phyloP scores from a whole-genome alignment of 257 asterid species.

The Gardenia jasminoides region DNA sequence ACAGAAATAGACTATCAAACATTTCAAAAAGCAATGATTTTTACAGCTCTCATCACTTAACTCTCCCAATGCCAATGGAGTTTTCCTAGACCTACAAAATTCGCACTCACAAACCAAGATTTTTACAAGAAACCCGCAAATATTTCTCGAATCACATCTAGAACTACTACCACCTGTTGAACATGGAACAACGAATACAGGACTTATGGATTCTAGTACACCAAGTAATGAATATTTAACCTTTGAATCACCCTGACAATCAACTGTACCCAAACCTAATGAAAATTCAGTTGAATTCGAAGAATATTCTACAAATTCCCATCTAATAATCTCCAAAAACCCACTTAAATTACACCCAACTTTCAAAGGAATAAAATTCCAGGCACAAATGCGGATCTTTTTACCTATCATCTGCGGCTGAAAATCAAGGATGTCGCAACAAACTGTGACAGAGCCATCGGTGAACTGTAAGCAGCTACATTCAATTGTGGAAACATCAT shows the following conservation, averaged over 20 bases:
- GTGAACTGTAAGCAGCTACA: slow-evolving; percentile 66
- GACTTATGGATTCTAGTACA: slow-evolving; percentile 59
- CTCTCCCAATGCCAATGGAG: slow-evolving; percentile 24
- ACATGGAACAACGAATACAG: slow-evolving; percentile 60
- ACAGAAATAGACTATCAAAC: slow-evolving; percentile 48
- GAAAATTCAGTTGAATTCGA: slow-evolving; percentile 27
- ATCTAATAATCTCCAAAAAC: slow-evolving; percentile 70
- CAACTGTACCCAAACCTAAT: slow-evolving; percentile 30
- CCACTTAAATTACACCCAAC: slow-evolving; percentile 37
- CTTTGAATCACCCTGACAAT: slow-evolving; percentile 19
- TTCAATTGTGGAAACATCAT: slow-evolving; percentile 7
- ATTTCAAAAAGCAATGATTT: slow-evolving; percentile 50
- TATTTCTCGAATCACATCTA: slow-evolving; percentile 19
- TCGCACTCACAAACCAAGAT: slow-evolving; percentile 65
- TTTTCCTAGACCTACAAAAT: slow-evolving; percentile 42
- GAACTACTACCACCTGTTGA: slow-evolving; percentile 21
- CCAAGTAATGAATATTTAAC: slow-evolving; percentile 43
- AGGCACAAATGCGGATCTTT: slow-evolving; percentile 46
- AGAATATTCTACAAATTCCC: slow-evolving; percentile 42
- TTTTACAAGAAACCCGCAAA: slow-evolving; percentile 66
- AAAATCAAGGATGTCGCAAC: slow-evolving; percentile 72
- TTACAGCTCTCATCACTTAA: slow-evolving; percentile 23
- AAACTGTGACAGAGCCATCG: slow-evolving; percentile 51
- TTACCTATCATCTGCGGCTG: slow-evolving; percentile 44
- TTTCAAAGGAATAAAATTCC: slow-evolving; percentile 73